phyloP scores from a whole-genome alignment of 1,284 basidiomycete genomes.

The Mycena citricolor region DNA sequence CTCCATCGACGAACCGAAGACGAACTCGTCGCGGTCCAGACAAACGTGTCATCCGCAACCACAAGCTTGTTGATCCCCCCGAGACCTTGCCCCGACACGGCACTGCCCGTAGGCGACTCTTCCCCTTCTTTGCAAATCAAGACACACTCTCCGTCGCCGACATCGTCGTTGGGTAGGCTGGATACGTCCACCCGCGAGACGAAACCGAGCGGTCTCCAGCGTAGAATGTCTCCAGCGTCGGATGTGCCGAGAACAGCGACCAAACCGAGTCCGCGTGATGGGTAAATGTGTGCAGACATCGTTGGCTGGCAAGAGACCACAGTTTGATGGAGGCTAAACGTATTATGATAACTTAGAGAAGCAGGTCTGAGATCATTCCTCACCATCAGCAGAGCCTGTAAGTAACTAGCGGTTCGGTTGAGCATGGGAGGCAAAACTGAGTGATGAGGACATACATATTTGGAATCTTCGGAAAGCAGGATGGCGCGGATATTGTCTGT shows the following conservation, averaged over 20 bases:
- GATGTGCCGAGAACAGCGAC: constrained; percentile 87
- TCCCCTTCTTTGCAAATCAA: constrained; percentile 73
- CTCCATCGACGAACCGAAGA: constrained; percentile 85
- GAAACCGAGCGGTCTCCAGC: constrained; percentile 89
- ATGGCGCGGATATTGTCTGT: constrained; percentile 95
- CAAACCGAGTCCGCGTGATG: constrained; percentile 96
- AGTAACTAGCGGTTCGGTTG: constrained; percentile 57
- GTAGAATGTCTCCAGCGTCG: constrained; percentile 90
- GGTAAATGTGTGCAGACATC: constrained; percentile 94
- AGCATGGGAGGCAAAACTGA: not conserved
- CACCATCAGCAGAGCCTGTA: constrained; percentile 87
- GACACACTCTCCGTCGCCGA: constrained; percentile 88
- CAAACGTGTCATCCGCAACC: constrained; percentile 79
- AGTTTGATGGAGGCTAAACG: constrained; percentile 76
- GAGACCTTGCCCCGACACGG: constrained; percentile 3
- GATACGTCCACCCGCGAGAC: constrained; percentile 89
- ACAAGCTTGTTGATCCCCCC: constrained; percentile 82
- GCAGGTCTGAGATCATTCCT: constrained; percentile 23
- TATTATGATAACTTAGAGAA: constrained; percentile 12
- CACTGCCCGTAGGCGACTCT: constrained; percentile 31
- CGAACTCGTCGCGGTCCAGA: constrained; percentile 90
- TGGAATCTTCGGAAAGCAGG: constrained; percentile 84
- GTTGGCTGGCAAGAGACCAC: constrained; percentile 88
- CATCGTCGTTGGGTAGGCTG: constrained; percentile 51
- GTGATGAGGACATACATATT: constrained; percentile 64